Base-by-base conservation (phyloP, 139 green algal genomes). In the Spirogloea muscicola region DNA sequence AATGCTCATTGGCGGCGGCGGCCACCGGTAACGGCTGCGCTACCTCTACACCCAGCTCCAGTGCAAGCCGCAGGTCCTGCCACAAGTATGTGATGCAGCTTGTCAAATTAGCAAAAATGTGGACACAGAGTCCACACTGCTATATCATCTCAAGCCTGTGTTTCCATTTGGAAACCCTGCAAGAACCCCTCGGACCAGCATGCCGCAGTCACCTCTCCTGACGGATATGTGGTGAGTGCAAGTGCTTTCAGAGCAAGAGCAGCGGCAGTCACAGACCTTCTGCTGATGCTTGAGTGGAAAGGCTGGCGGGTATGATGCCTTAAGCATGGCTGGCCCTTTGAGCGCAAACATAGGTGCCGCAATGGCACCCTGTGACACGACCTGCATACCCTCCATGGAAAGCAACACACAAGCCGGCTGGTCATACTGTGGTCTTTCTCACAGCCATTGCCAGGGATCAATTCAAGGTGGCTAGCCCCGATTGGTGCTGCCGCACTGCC, bases 201-300 rank as follows among this genome's bases (percentile, higher is more conserved):
- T n/a, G n/a, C n/a, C n/a, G n/a, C n/a, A n/a, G n/a, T n/a, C n/a
- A n/a, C n/a, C n/a, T n/a, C n/a, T n/a, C n/a, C n/a, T n/a, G n/a
- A n/a, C n/a, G n/a, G n/a, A n/a, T n/a, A n/a, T n/a, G n/a, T n/a
- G n/a, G n/a, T n/a, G n/a, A n/a, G n/a, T n/a, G n/a, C n/a, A n/a
- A n/a, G n/a, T n/a, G n/a, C n/a, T n/a, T n/a, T n/a, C n/a, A n/a
- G n/a, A n/a, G n/a, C n/a, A n/a, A n/a, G n/a, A n/a, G n/a, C n/a
- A n/a, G n/a, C n/a, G n/a, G n/a, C n/a, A n/a, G n/a, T n/a, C n/a
- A n/a, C n/a, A n/a, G n/a, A 77, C 94, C 86, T 98, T 98, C 75
- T 96, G 89, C 75, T 96, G 90, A 81, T 98, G 93, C 81, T 97
- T 98, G 38, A 98, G 85, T 0, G 94, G 94, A 83, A 98, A 98